These are phyloP conservation scores for Fagopyrum esculentum DNA, from an alignment of 148 eudicot species.

Conservation along the genomic window DNA sequence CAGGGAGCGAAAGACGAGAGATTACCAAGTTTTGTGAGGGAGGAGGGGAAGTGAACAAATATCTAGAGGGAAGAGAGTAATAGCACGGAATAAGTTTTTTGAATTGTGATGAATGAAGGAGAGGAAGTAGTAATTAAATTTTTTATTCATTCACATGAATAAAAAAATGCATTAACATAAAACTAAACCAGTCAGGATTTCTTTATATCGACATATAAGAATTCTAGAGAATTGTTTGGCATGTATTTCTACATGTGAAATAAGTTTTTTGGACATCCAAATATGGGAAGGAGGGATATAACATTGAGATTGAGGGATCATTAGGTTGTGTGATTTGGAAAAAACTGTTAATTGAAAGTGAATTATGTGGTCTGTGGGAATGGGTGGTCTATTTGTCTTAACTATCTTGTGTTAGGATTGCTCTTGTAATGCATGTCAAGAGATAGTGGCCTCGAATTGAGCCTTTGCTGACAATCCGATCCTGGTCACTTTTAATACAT, in stretches of 20 bases:
- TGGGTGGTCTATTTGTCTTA: neutral
- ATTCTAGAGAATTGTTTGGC: neutral
- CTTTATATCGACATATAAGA: neutral
- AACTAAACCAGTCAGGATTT: neutral
- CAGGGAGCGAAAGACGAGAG: neutral
- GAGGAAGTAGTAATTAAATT: neutral
- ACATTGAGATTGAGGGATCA: neutral
- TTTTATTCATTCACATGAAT: neutral
- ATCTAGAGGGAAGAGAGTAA: neutral
- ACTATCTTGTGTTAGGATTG: neutral
- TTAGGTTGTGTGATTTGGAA: too few species aligned
- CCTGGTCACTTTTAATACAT: neutral
- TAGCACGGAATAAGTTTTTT: neutral
- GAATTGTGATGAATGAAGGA: neutral
- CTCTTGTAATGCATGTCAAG: neutral
- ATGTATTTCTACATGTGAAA: neutral
- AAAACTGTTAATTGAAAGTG: too few species aligned
- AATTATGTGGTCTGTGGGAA: neutral
- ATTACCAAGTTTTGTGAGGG: neutral
- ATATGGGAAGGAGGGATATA: neutral
- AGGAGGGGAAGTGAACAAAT: neutral
- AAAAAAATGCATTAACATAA: neutral
- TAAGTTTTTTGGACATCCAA: neutral
- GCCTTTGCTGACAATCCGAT: neutral
- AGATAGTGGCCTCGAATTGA: neutral